Conservation (phyloP, 1,284 basidiomycete genomes). For the Papiliotrema fonsecae region DNA sequence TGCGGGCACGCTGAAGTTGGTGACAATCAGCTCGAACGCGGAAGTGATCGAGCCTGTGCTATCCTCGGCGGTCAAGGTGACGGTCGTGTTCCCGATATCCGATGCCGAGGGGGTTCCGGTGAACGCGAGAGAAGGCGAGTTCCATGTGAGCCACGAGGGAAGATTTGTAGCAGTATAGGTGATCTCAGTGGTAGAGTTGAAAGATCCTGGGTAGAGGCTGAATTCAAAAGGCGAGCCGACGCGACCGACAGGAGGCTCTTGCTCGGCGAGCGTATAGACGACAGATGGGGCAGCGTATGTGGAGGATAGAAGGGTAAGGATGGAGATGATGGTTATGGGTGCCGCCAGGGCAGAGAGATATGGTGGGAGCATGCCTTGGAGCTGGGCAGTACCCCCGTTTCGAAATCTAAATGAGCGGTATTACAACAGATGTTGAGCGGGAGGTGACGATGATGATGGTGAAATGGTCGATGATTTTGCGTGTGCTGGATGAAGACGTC, state of each 20-base stretch:
- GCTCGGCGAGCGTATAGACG: conserved; percentile 42
- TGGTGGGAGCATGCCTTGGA: not conserved
- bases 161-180: conserved; percentile 46
- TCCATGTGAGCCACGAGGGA: conserved; percentile 51
- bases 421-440: too few species aligned
- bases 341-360: not conserved
- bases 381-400: not conserved
- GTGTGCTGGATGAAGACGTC: too few species aligned
- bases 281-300: conserved; percentile 40
- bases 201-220: conserved; percentile 36
- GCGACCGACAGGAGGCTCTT: conserved; percentile 50
- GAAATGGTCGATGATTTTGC: too few species aligned
- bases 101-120: conserved; percentile 31
- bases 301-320: not conserved
- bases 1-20: conserved; percentile 37
- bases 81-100: conserved; percentile 31
- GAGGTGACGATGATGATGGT: too few species aligned
- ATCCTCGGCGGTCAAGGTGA: conserved; percentile 40
- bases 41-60: conserved; percentile 22
- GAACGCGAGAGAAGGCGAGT: conserved; percentile 30
- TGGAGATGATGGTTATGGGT: too few species aligned
- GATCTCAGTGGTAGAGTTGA: conserved; percentile 33
- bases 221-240: conserved; percentile 43
- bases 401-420: too few species aligned
- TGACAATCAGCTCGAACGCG: conserved; percentile 45